A percentile compares a stretch with the other conserved stretches of the same genome.
These are phyloP conservation scores for Tuber melanosporum DNA, from an alignment of 495 filamentous ascomycete species.

Conservation along the genomic window DNA sequence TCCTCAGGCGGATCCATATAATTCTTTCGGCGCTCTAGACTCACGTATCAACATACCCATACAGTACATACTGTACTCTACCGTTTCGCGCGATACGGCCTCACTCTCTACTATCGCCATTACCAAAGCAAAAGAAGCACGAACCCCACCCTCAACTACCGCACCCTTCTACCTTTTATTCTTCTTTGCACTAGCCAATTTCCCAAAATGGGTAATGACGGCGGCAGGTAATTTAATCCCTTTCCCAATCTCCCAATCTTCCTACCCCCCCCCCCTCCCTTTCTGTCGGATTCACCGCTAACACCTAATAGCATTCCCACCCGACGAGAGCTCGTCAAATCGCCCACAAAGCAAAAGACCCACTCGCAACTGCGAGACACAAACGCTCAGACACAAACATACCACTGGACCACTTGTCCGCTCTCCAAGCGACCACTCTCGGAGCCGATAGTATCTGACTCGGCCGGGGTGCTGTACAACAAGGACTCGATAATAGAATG, in stretches of 20 bases:
- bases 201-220: conserved; percentile 81
- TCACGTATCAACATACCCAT: neutral
- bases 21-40: neutral
- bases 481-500: conserved; percentile 84
- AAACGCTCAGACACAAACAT: conserved; percentile 70
- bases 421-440: conserved; percentile 69
- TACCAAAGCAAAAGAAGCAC: neutral
- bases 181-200: neutral
- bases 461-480: conserved; percentile 80
- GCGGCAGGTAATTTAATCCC: conserved; percentile 57
- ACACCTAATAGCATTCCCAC: conserved; percentile 65
- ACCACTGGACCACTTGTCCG: conserved; percentile 80
- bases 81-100: neutral
- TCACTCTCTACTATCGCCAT: neutral
- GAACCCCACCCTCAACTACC: neutral
- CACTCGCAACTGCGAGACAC: conserved; percentile 87
- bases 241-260: neutral
- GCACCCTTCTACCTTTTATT: neutral
- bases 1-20: neutral
- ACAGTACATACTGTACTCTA: neutral
- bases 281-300: conserved; percentile 11
- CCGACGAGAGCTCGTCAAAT: conserved; percentile 88
- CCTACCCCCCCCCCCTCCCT: neutral
- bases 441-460: conserved; percentile 76
- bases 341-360: conserved; percentile 70